These are phyloP conservation scores for Phlegmacium glaucopus DNA, from an alignment of 768 basidiomycete species.

Conservation along the genomic window DNA sequence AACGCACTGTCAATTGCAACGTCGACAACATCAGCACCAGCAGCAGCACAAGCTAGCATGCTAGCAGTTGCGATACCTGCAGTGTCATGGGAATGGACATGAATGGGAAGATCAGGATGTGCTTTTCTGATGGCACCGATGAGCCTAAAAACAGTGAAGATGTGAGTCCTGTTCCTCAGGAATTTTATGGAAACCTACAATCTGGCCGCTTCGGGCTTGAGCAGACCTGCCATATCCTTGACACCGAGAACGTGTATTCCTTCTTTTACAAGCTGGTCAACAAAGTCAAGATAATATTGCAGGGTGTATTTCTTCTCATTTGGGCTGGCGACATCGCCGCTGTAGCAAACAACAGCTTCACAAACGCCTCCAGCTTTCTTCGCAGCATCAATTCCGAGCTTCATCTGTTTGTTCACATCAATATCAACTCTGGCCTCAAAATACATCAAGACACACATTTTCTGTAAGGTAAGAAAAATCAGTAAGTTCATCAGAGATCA, in stretches of 20 bases:
- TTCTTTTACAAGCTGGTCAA: conserved; percentile 88
- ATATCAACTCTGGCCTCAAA: background rate
- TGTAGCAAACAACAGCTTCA: conserved; percentile 98
- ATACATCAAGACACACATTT: conserved; percentile 47
- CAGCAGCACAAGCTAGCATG: conserved; percentile 93
- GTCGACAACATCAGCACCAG: conserved; percentile 98
- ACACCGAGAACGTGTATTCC: conserved; percentile 97
- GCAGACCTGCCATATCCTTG: conserved; percentile 98
- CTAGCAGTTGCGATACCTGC: conserved; percentile 97
- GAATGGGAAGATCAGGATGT: conserved; percentile 96
- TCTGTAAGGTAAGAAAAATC: conserved; percentile 37
- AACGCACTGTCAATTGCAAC: conserved; percentile 95
- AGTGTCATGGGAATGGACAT: conserved; percentile 99
- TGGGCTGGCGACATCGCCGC: conserved; percentile 92
- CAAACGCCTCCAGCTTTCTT: conserved; percentile 99
- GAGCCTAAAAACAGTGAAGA: conserved; percentile 48
- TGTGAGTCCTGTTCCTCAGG: background rate
- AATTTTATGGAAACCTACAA: conserved; percentile 49
- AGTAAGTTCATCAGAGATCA: background rate
- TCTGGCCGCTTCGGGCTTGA: conserved; percentile 93
- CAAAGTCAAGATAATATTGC: conserved; percentile 95
- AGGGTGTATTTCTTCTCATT: conserved; percentile 97
- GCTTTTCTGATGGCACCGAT: conserved; percentile 94
- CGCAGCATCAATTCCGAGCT: conserved; percentile 96
- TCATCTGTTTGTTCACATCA: conserved; percentile 57